Conservation (phyloP, 768 basidiomycete species). For the Phanerochaete sordida region DNA sequence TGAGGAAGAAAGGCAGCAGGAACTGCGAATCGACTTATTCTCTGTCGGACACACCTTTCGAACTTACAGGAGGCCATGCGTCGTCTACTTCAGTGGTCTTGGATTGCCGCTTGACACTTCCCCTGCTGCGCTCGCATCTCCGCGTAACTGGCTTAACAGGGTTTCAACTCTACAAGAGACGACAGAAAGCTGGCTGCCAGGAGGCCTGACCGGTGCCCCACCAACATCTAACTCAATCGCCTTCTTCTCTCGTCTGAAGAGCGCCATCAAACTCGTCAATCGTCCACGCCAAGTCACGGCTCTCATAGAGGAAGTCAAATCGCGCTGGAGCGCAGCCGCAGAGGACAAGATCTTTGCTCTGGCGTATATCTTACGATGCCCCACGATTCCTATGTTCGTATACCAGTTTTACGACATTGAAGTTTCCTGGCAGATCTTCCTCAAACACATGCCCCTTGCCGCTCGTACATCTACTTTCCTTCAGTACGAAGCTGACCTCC, state of each 20-base stretch:
- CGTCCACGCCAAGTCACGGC: neutral
- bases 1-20: neutral
- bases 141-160: neutral
- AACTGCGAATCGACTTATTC: neutral
- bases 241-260: neutral
- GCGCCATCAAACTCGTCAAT: neutral
- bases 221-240: neutral
- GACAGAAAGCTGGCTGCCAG: neutral
- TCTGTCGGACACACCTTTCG: neutral
- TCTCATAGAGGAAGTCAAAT: neutral
- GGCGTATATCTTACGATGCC: neutral
- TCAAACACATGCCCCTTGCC: neutral
- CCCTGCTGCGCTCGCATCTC: neutral
- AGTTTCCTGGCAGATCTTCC: neutral
- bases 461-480: neutral
- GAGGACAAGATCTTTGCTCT: slow-evolving; percentile 1
- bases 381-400: neutral
- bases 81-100: neutral
- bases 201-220: neutral
- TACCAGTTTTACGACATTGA: neutral
- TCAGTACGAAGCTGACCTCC: neutral
- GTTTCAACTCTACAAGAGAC: neutral
- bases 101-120: neutral
- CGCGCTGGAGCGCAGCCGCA: neutral
- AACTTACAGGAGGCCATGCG: neutral